These are phyloP conservation scores for Termitomyces sp. DNA, from an alignment of 1,284 basidiomycete species.

Conservation along the genomic window DNA sequence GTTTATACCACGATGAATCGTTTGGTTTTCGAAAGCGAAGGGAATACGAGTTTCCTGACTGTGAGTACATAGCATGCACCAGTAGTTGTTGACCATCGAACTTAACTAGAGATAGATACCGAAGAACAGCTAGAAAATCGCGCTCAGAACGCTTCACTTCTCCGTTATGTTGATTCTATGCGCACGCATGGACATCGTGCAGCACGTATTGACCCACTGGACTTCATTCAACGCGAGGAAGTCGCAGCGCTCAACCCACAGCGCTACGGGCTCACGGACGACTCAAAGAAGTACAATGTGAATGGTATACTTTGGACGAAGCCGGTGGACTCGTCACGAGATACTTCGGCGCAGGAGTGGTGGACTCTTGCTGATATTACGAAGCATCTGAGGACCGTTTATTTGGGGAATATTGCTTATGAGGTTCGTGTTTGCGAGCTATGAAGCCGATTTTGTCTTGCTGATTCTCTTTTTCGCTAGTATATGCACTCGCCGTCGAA, in stretches of 20 bases:
- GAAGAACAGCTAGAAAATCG: constrained; percentile 72
- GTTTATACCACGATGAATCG: constrained; percentile 74
- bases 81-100: background rate
- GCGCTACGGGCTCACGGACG: constrained; percentile 69
- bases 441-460: background rate
- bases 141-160: constrained; percentile 66
- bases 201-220: constrained; percentile 80
- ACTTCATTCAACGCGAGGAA: constrained; percentile 79
- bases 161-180: constrained; percentile 85
- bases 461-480: constrained; percentile 20
- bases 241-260: constrained; percentile 76
- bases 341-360: constrained; percentile 41
- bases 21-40: constrained; percentile 73
- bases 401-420: constrained; percentile 81
- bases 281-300: constrained; percentile 57
- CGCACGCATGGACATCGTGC: constrained; percentile 78
- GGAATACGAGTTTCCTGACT: constrained; percentile 68
- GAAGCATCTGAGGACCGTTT: constrained; percentile 63
- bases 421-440: constrained; percentile 39
- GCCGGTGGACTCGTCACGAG: constrained; percentile 34
- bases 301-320: constrained; percentile 78
- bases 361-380: constrained; percentile 72
- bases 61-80: constrained; percentile 44
- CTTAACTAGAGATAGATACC: constrained; percentile 49
- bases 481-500: constrained; percentile 84